Conservation (phyloP, 2,329 filamentous ascomycete genomes). For the Hypoxylon sp. region DNA sequence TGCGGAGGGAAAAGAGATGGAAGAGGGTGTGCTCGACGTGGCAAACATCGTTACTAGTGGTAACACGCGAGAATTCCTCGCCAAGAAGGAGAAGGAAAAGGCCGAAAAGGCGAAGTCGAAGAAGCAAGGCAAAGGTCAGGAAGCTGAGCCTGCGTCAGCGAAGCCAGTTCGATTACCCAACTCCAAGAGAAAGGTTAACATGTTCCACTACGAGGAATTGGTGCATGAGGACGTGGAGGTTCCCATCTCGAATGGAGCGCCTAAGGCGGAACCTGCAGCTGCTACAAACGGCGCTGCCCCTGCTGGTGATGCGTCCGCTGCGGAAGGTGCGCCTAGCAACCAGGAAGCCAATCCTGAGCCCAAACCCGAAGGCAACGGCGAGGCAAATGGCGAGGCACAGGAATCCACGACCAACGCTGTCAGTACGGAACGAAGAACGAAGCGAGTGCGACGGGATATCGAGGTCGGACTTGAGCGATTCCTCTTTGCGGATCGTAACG, state of each 20-base stretch:
- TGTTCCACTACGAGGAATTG: conserved; percentile 81
- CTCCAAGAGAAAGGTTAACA: conserved; percentile 76
- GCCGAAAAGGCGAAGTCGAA: conserved; percentile 73
- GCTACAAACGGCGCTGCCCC: conserved; percentile 42
- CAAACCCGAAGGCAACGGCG: conserved; percentile 41
- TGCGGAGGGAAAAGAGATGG: conserved; percentile 60
- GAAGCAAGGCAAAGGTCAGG: conserved; percentile 73
- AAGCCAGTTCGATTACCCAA: conserved; percentile 77
- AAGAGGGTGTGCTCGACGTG: conserved; percentile 85
- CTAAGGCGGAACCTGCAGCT: conserved; percentile 32
- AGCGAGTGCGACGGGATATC: conserved; percentile 74
- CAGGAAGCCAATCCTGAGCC: conserved; percentile 43
- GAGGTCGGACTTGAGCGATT: conserved; percentile 85
- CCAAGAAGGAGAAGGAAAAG: conserved; percentile 87
- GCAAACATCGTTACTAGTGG: conserved; percentile 87
- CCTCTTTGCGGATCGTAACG: conserved; percentile 75
- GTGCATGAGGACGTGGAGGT: conserved; percentile 67
- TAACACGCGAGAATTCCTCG: conserved; percentile 85
- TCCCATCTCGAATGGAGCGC: conserved; percentile 52
- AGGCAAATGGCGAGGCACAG: conserved; percentile 41
- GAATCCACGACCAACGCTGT: conserved; percentile 52
- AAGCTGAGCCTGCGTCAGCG: conserved; percentile 66
- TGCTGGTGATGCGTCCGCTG: conserved; percentile 39
- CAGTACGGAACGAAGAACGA: conserved; percentile 63
- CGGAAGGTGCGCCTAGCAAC: conserved; percentile 40